Conservation (phyloP, 1,284 basidiomycete species). For the Mycosarcoma maydis region DNA sequence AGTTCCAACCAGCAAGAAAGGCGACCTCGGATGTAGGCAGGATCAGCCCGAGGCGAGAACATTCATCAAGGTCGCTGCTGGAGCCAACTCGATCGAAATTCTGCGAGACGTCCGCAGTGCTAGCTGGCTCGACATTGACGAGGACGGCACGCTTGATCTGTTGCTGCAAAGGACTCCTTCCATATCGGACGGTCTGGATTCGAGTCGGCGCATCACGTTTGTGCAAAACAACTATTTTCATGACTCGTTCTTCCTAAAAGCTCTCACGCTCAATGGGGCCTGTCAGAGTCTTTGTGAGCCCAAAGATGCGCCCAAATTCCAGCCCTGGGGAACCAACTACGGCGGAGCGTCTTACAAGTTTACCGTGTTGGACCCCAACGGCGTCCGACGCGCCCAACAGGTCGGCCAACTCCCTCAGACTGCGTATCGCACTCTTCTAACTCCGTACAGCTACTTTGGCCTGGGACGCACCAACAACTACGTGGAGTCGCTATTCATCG, state of each 20-base stretch:
- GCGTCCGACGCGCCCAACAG: slow-evolving; percentile 87
- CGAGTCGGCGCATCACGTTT: slow-evolving; percentile 73
- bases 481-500: slow-evolving; percentile 75
- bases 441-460: slow-evolving; percentile 95
- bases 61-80: slow-evolving; percentile 70
- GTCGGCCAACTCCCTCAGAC: slow-evolving; percentile 93
- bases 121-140: slow-evolving; percentile 90
- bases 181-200: slow-evolving; percentile 37
- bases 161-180: slow-evolving; percentile 76
- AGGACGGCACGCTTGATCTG: slow-evolving; percentile 94
- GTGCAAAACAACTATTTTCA: slow-evolving; percentile 98
- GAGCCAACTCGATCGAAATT: slow-evolving; percentile 74
- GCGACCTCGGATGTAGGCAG: slow-evolving; percentile 25
- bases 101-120: slow-evolving; percentile 83
- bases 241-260: slow-evolving; percentile 98
- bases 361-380: slow-evolving; percentile 92
- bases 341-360: slow-evolving; percentile 97
- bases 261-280: slow-evolving; percentile 89
- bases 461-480: slow-evolving; percentile 99
- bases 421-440: slow-evolving; percentile 84
- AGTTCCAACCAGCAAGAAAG: slow-evolving; percentile 59
- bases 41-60: slow-evolving; percentile 33
- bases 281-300: slow-evolving; percentile 80
- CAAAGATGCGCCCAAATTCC: slow-evolving; percentile 21
- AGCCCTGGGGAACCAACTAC: slow-evolving; percentile 90